Percentiles rank a stretch among this genome's conserved stretches.
These are phyloP conservation scores for Neurospora sp. DNA, from an alignment of 495 filamentous ascomycete species.

Conservation along the genomic window DNA sequence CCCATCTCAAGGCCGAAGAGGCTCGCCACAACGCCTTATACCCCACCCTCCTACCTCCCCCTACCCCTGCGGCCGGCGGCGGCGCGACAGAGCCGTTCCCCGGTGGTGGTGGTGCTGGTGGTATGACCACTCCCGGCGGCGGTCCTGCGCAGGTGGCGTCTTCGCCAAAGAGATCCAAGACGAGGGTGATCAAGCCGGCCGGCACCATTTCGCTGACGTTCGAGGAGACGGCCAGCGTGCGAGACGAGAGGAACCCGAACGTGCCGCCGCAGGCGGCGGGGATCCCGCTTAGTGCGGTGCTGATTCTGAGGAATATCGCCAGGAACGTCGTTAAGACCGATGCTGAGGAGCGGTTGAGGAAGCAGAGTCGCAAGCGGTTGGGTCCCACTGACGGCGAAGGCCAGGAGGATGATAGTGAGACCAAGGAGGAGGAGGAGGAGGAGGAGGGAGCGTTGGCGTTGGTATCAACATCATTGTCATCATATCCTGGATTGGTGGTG, in stretches of 20 bases:
- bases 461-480: not conserved
- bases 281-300: conserved; percentile 69
- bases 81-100: not conserved
- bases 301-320: conserved; percentile 85
- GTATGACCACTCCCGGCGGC: not conserved
- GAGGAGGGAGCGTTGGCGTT: not conserved
- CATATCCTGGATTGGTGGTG: conserved; percentile 1
- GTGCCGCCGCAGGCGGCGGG: conserved; percentile 59
- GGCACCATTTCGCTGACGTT: conserved; percentile 40
- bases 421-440: conserved; percentile 20
- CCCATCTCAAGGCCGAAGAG: conserved; percentile 46
- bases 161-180: conserved; percentile 33
- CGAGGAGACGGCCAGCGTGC: conserved; percentile 51
- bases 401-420: conserved; percentile 25
- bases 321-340: conserved; percentile 56
- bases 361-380: conserved; percentile 25
- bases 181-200: conserved; percentile 39
- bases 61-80: not conserved
- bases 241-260: conserved; percentile 60
- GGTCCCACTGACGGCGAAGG: not conserved
- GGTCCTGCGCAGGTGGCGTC: not conserved
- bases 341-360: conserved; percentile 42
- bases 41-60: not conserved
- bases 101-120: not conserved
- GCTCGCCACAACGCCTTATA: conserved; percentile 2